phyloP scores from a whole-genome alignment of 1,284 basidiomycete species.

The Puccinia triticina region DNA sequence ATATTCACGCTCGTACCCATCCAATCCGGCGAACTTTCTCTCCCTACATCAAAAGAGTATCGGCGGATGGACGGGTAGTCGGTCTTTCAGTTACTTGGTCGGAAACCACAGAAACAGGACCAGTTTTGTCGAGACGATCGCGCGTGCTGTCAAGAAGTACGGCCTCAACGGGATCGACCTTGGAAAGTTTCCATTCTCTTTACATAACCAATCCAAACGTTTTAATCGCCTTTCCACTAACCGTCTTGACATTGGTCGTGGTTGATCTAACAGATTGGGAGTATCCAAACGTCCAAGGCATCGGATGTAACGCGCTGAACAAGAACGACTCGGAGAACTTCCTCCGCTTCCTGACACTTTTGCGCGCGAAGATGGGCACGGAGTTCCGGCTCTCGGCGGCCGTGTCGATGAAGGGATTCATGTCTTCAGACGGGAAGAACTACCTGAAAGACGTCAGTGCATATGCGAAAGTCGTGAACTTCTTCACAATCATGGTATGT shows the following conservation, averaged over 20 bases:
- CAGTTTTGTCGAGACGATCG: conserved; percentile 24
- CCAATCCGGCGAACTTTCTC: too few species aligned
- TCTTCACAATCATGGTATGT: conserved; percentile 50
- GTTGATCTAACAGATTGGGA: conserved; percentile 51
- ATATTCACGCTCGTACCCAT: too few species aligned
- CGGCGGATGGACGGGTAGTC: conserved; percentile 48
- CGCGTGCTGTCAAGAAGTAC: conserved; percentile 25
- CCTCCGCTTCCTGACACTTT: conserved; percentile 17
- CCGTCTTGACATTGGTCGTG: too few species aligned
- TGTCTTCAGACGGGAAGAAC: conserved; percentile 31
- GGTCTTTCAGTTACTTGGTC: conserved; percentile 35
- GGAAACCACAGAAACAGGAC: conserved; percentile 25
- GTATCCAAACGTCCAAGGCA: conserved; percentile 46
- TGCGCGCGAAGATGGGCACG: conserved; percentile 30
- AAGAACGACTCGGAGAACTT: conserved; percentile 36
- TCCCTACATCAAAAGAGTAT: background rate
- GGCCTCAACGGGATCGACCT: conserved; percentile 32
- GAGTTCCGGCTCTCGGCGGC: conserved; percentile 32
- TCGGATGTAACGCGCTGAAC: conserved; percentile 40
- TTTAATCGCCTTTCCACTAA: too few species aligned
- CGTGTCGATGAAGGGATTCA: conserved; percentile 44
- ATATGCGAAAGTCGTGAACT: conserved; percentile 39
- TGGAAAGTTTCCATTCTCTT: conserved; percentile 2
- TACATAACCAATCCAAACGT: background rate
- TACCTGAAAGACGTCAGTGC: conserved; percentile 32